Evolutionary conservation across 2,329 filamentous ascomycete species (phyloP), one percentile per base, ranked within the genome.

Genomic region (Dactylellina sp.): DNA sequence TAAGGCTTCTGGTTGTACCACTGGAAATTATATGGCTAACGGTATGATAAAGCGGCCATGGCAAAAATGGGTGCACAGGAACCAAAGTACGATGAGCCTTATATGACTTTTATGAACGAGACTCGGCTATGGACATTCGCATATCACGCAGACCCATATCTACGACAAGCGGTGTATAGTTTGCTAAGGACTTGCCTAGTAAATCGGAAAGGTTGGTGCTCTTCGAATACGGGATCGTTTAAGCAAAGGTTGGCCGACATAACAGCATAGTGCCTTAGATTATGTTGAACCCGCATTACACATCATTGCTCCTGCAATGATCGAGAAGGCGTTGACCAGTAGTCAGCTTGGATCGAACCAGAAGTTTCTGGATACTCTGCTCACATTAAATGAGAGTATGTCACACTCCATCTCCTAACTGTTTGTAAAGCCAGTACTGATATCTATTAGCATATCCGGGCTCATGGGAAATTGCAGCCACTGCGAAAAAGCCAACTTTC

Each of bases 261-360:
- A 70, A 70, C 64, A 61, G 25, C 52, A 42, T 46, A 49, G 55
- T 66, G 72, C 14, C 39, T 61, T 83, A 7, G 82, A 83, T 4
- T 79, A 85, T 1, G 80, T 88, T 0, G 82, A 85, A 37, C 81
- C 81, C 6, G 83, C 86, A 16, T 81, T 88, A 0, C 79, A 83
- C 20, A 82, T 83, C n/a, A 82, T 88, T 20, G 85, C 85, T 72
- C 85, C 84, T 57, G 82, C 83, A 0, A 87, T 97, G 71, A 84
- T 97, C 24, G 87, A 88, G 0, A 91, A 93, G 71, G 90, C 89
- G 0, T 83, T 97, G 14, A 88, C 89, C 75, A 87, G 85, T 1
- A 86, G 86, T 63, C 95, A 98, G 79, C 81, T 85, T 2, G 89
- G 90, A 2, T 96, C 94, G 0, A 87, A 91, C 0, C 83, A 86